Conservation (phyloP, 2,329 filamentous ascomycete genomes). For the Sporothrix brunneoviolacea region DNA sequence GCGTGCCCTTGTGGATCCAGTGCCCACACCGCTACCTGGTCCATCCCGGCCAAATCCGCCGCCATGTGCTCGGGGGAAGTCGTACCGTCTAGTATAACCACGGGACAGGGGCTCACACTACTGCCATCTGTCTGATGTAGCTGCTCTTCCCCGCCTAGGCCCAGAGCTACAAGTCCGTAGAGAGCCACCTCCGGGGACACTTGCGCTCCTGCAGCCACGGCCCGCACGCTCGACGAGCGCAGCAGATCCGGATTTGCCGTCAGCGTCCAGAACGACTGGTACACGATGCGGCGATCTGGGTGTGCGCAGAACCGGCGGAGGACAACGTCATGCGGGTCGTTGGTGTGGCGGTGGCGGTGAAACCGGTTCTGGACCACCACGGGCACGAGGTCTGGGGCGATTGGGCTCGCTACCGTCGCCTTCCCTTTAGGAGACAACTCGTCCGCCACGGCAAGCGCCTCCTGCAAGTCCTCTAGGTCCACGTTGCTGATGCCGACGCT, state of each 20-base stretch:
- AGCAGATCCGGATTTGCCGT: conserved; percentile 39
- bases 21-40: conserved; percentile 35
- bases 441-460: conserved; percentile 34
- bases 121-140: too few species aligned
- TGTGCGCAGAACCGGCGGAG: conserved; percentile 48
- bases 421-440: too few species aligned
- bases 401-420: too few species aligned
- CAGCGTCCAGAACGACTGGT: conserved; percentile 51
- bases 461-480: conserved; percentile 48
- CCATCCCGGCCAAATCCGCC: conserved; percentile 40
- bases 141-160: conserved; percentile 33
- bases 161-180: conserved; percentile 41
- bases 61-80: conserved; percentile 41
- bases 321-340: conserved; percentile 44
- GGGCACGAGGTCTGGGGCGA: conserved; percentile 33
- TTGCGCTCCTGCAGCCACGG: conserved; percentile 37
- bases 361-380: conserved; percentile 73
- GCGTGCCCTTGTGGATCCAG: not conserved
- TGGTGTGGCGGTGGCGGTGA: conserved; percentile 42
- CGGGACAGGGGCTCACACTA: too few species aligned
- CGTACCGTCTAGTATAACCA: conserved; percentile 19
- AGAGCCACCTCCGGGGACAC: conserved; percentile 36
- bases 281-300: conserved; percentile 29
- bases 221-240: conserved; percentile 33
- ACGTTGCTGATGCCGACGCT: conserved; percentile 71